Evolutionary conservation across 2,329 filamentous ascomycete species (phyloP).

Genomic region (Arthroderma sp.): DNA sequence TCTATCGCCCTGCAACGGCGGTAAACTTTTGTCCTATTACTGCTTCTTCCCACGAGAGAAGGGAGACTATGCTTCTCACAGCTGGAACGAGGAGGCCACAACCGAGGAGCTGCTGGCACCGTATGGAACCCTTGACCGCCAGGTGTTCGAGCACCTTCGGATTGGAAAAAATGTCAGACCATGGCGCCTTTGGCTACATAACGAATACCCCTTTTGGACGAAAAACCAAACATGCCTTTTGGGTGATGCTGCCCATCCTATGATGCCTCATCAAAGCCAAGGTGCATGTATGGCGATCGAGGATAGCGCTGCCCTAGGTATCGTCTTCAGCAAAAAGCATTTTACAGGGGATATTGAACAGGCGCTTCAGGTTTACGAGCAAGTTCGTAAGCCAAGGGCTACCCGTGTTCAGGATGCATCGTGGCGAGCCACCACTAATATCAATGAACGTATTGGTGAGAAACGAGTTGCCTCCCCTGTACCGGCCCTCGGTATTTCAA

Average conservation of each 20-base stretch:
- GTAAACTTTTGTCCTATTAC: conserved; percentile 54
- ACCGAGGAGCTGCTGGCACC: conserved; percentile 48
- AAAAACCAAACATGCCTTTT: conserved; percentile 43
- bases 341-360: conserved; percentile 38
- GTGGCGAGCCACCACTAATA: conserved; percentile 47
- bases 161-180: conserved; percentile 51
- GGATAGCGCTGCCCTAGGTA: conserved; percentile 49
- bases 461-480: not conserved
- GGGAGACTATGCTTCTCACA: conserved; percentile 48
- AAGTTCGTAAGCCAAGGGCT: conserved; percentile 41
- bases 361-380: conserved; percentile 38
- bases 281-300: conserved; percentile 58
- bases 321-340: conserved; percentile 41
- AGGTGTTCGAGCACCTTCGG: conserved; percentile 43
- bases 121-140: conserved; percentile 46
- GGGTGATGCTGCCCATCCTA: conserved; percentile 55
- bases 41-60: conserved; percentile 52
- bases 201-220: conserved; percentile 46
- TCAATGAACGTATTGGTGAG: conserved; percentile 48
- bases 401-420: conserved; percentile 45
- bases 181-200: conserved; percentile 53
- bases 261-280: conserved; percentile 58
- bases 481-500: conserved; percentile 14
- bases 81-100: conserved; percentile 44
- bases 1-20: conserved; percentile 53